These are phyloP conservation scores for Aspergillus saccharolyticus DNA, from an alignment of 495 filamentous ascomycete genomes.

Conservation along the genomic window DNA sequence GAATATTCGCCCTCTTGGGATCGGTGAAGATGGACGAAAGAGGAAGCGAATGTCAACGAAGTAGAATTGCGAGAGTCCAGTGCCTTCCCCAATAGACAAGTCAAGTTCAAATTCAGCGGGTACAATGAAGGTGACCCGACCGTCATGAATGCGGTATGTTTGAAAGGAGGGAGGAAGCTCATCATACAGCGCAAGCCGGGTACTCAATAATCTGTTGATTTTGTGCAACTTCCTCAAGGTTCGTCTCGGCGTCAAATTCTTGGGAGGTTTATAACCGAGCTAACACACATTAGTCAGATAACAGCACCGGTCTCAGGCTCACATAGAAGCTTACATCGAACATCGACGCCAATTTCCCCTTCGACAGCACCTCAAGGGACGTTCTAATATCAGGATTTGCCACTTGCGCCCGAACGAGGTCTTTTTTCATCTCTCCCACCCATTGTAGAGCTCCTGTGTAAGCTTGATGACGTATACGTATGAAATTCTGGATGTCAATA, in stretches of 20 bases:
- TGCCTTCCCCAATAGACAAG: conserved; percentile 78
- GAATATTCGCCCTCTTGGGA: conserved; percentile 54
- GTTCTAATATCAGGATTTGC: conserved; percentile 88
- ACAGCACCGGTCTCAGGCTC: conserved; percentile 16
- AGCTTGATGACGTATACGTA: conserved; percentile 52
- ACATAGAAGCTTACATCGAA: conserved; percentile 56
- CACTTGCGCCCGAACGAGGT: conserved; percentile 58
- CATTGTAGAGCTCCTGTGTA: conserved; percentile 54
- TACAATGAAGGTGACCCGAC: conserved; percentile 81
- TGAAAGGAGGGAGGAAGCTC: conserved; percentile 64
- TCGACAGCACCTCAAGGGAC: conserved; percentile 75
- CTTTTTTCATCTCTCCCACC: conserved; percentile 64
- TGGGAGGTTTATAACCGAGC: conserved; percentile 74
- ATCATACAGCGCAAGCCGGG: conserved; percentile 74
- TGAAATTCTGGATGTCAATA: conserved; percentile 75
- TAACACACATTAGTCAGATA: conserved; percentile 27
- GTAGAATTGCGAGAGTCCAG: conserved; percentile 74
- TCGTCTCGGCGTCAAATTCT: conserved; percentile 59
- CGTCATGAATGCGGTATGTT: conserved; percentile 68
- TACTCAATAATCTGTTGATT: conserved; percentile 75
- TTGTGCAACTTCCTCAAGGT: conserved; percentile 66
- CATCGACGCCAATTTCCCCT: conserved; percentile 67
- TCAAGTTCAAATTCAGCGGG: conserved; percentile 88
- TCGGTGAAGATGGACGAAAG: conserved; percentile 63
- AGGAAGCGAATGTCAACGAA: conserved; percentile 87